phyloP scores from a whole-genome alignment of 202 grass and related monocot species.

The Cymbopogon flexuosus region DNA sequence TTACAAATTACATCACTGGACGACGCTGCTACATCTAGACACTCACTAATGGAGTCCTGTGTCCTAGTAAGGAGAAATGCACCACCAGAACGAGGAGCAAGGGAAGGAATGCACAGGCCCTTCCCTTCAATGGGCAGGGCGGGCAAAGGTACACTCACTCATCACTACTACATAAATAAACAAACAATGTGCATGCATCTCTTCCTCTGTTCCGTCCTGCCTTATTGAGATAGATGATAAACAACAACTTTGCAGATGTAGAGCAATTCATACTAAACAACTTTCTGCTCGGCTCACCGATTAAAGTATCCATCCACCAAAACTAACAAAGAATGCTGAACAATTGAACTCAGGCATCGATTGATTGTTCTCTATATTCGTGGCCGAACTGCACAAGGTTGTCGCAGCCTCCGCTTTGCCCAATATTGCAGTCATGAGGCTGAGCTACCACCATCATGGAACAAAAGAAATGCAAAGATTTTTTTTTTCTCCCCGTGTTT shows the following conservation, averaged over 20 bases:
- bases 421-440: constrained; percentile 47
- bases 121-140: constrained; percentile 13
- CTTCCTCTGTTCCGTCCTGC: constrained; percentile 32
- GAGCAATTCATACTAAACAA: constrained; percentile 24
- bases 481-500: not conserved
- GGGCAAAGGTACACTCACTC: constrained; percentile 14
- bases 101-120: constrained; percentile 11
- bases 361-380: constrained; percentile 15
- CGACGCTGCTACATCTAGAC: not conserved
- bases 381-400: constrained; percentile 59
- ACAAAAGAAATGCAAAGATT: constrained; percentile 46
- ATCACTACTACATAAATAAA: constrained; percentile 28
- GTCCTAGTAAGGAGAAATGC: constrained; percentile 4
- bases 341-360: constrained; percentile 25
- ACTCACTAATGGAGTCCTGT: not conserved
- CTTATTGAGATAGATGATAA: constrained; percentile 21
- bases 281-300: constrained; percentile 28
- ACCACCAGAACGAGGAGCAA: not conserved
- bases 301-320: constrained; percentile 36
- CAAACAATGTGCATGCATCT: constrained; percentile 30
- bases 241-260: constrained; percentile 22
- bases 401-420: constrained; percentile 40
- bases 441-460: constrained; percentile 42
- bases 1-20: constrained; percentile 23
- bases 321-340: constrained; percentile 68